Percentiles rank a stretch among this genome's conserved stretches.
Evolutionary conservation across 805 yeast species (phyloP).

Genomic region (Cephaloascus albidus): DNA sequence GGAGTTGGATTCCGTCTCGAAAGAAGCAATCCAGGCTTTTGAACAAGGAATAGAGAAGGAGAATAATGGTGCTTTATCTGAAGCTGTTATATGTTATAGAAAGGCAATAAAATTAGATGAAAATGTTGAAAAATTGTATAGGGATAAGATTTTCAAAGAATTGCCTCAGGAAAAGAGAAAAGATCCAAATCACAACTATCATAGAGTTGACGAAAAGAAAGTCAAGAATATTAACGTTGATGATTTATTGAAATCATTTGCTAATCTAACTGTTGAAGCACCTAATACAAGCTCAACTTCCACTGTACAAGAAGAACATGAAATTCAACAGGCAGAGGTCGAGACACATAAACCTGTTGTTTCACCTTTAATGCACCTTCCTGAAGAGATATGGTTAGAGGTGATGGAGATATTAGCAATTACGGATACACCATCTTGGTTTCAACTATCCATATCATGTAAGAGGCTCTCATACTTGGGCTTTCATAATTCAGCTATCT

Average conservation of each 20-base stretch:
- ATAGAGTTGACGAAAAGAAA: constrained; percentile 21
- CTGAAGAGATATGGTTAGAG: constrained; percentile 48
- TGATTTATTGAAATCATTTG: constrained; percentile 25
- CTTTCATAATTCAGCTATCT: constrained; percentile 38
- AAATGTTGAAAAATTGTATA: constrained; percentile 59
- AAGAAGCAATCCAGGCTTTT: constrained; percentile 52
- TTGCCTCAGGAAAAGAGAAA: constrained; percentile 4
- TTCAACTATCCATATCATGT: constrained; percentile 51
- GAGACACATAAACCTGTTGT: constrained; percentile 13
- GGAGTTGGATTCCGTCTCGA: too few species aligned
- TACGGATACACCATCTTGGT: constrained; percentile 55
- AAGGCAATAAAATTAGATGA: constrained; percentile 53
- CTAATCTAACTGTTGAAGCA: constrained; percentile 10
- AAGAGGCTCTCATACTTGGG: constrained; percentile 46
- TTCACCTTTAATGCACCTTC: constrained; percentile 26
- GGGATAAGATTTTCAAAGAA: constrained; percentile 42
- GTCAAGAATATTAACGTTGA: constrained; percentile 33
- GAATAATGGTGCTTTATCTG: constrained; percentile 66
- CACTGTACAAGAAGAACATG: not conserved
- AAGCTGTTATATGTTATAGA: constrained; percentile 68
- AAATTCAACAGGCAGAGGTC: not conserved
- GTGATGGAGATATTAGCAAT: constrained; percentile 39
- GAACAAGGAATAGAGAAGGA: constrained; percentile 69
- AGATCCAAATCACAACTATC: constrained; percentile 9
- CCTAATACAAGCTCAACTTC: not conserved